Conservation (phyloP, 2,329 filamentous ascomycete genomes). For the Trichoderma asperellum region DNA sequence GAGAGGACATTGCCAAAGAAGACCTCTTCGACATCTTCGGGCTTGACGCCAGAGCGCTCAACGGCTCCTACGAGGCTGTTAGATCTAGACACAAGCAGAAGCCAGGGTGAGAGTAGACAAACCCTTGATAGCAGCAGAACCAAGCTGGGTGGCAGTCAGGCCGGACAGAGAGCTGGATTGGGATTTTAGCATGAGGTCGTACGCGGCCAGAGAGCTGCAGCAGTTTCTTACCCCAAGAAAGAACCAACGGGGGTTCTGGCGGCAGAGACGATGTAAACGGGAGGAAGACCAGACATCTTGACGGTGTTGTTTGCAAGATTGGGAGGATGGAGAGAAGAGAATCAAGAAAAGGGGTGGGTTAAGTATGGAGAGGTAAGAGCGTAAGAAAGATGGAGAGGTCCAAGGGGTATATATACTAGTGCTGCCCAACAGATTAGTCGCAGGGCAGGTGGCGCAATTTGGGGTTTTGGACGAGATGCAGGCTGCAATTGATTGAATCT, state of each 20-base stretch:
- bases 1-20: slow-evolving; percentile 98
- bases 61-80: slow-evolving; percentile 64
- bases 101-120: slow-evolving; percentile 36
- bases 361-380: not conserved
- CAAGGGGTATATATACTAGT: slow-evolving; percentile 17
- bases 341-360: not conserved
- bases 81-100: slow-evolving; percentile 22
- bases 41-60: slow-evolving; percentile 84
- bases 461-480: not conserved
- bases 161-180: slow-evolving; percentile 78
- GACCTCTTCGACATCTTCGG: slow-evolving; percentile 90
- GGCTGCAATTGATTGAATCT: not conserved
- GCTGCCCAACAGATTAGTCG: slow-evolving; percentile 18
- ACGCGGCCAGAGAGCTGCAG: not conserved
- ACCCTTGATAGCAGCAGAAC: slow-evolving; percentile 92
- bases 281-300: slow-evolving; percentile 77
- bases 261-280: slow-evolving; percentile 95
- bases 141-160: slow-evolving; percentile 83
- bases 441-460: not conserved
- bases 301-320: slow-evolving; percentile 4
- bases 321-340: not conserved
- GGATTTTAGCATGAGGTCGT: not conserved
- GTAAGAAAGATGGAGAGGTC: slow-evolving; percentile 1
- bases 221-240: slow-evolving; percentile 76
- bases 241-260: slow-evolving; percentile 90